Percentiles rank a stretch among this genome's conserved stretches.
Conservation (phyloP, 495 filamentous ascomycete species). For the Chaetomium fimeti region DNA sequence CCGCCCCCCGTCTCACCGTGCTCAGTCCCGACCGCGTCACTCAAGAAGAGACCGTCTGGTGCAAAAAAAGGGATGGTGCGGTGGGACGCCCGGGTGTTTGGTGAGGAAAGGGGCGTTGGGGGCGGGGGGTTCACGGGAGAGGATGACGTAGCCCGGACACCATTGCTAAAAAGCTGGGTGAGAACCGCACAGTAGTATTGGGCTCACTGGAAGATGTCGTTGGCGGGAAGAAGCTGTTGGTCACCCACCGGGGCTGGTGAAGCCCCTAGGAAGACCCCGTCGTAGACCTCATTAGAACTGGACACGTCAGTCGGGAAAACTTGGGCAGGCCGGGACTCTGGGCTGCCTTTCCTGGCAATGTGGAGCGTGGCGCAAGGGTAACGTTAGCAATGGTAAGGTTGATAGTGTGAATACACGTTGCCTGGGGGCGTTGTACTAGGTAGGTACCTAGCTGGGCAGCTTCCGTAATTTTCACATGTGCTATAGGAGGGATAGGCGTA, state of each 20-base stretch:
- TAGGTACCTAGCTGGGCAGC: not conserved
- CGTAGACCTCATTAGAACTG: not conserved
- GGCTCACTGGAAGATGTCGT: conserved; percentile 2
- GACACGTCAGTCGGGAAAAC: not conserved
- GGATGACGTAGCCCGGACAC: not conserved
- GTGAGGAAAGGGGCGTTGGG: not conserved
- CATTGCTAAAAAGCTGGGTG: conserved; percentile 5
- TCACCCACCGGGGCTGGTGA: not conserved
- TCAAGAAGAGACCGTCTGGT: not conserved
- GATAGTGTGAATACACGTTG: too few relatives aligned
- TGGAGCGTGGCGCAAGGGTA: not conserved
- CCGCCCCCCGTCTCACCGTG: conserved; percentile 7
- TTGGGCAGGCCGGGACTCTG: not conserved
- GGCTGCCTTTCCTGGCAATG: conserved; percentile 2
- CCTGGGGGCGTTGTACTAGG: too few relatives aligned
- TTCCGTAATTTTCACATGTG: too few relatives aligned
- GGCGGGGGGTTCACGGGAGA: too few relatives aligned
- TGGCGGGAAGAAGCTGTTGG: conserved; percentile 4
- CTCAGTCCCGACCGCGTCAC: not conserved
- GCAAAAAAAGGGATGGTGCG: not conserved
- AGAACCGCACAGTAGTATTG: not conserved
- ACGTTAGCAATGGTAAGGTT: conserved; percentile 2
- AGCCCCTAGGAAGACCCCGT: not conserved
- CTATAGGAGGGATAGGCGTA: too few relatives aligned
- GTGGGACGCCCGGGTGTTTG: not conserved